phyloP scores from a whole-genome alignment of 257 asterid species.

The Scutellaria barbata region DNA sequence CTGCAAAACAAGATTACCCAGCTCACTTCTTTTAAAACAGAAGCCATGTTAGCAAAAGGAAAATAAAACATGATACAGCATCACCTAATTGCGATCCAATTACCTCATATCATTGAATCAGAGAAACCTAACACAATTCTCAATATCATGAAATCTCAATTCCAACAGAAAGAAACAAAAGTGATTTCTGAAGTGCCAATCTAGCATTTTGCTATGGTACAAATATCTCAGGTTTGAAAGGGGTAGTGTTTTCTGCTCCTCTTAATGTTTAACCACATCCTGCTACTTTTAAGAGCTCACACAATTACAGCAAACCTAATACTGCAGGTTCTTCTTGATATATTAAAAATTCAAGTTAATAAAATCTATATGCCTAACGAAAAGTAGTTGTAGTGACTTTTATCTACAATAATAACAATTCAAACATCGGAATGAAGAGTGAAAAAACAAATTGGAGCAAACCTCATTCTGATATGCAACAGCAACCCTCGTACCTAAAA shows the following conservation, averaged over 20 bases:
- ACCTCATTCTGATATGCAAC: conserved; percentile 95
- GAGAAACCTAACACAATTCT: background rate
- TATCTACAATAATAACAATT: background rate
- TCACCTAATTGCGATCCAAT: background rate
- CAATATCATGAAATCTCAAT: background rate
- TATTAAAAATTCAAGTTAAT: background rate
- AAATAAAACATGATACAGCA: background rate
- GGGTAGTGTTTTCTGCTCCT: background rate
- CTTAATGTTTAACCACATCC: background rate
- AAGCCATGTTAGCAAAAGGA: conserved; percentile 12
- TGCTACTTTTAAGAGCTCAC: background rate
- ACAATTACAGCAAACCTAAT: background rate
- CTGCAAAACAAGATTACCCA: conserved; percentile 48
- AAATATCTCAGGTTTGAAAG: background rate
- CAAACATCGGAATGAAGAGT: conserved; percentile 7
- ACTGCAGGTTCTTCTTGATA: background rate
- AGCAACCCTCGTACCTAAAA: conserved; percentile 87
- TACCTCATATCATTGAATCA: conserved; percentile 12
- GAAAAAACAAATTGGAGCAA: conserved; percentile 18
- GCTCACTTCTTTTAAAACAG: conserved; percentile 9
- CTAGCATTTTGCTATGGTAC: background rate
- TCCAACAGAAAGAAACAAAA: background rate
- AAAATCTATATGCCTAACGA: background rate
- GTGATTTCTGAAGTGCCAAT: background rate
- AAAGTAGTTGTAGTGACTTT: background rate